These are phyloP conservation scores for Chimonanthus salicifolius DNA, from an alignment of 164 flowering plant species.

Conservation along the genomic window DNA sequence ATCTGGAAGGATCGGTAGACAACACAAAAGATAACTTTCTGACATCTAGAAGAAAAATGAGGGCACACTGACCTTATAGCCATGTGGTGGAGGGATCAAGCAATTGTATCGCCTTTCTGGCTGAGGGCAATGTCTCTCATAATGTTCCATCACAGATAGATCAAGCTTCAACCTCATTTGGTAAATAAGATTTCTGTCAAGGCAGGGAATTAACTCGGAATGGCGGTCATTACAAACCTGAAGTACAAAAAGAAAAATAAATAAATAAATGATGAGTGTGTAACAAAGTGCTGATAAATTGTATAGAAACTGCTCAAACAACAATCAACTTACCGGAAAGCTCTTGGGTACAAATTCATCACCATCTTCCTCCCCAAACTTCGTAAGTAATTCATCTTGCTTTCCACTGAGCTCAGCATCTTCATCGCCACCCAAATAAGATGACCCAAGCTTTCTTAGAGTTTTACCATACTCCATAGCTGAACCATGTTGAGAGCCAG, in stretches of 20 bases:
- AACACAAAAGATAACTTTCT: not conserved
- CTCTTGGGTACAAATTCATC: slow-evolving; percentile 54
- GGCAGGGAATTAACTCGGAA: slow-evolving; percentile 83
- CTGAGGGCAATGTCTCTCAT: slow-evolving; percentile 83
- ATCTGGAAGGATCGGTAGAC: not conserved
- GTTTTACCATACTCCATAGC: slow-evolving; percentile 64
- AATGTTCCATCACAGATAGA: slow-evolving; percentile 82
- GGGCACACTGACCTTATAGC: slow-evolving; percentile 60
- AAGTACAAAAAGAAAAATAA: not conserved
- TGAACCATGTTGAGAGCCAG: slow-evolving; percentile 55
- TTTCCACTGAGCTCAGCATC: slow-evolving; percentile 42
- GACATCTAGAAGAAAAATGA: not conserved
- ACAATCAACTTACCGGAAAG: slow-evolving; percentile 64
- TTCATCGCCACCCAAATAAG: slow-evolving; percentile 78
- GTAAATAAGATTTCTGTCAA: slow-evolving; percentile 75
- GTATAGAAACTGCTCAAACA: not conserved
- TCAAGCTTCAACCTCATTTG: slow-evolving; percentile 83
- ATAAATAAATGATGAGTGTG: not conserved
- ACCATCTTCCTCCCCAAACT: slow-evolving; percentile 46
- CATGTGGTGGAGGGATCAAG: slow-evolving; percentile 83
- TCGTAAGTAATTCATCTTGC: slow-evolving; percentile 42
- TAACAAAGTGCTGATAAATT: not conserved
- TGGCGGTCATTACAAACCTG: slow-evolving; percentile 88
- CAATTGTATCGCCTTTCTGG: slow-evolving; percentile 85
- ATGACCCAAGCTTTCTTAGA: slow-evolving; percentile 66